phyloP scores from a whole-genome alignment of 2,329 filamentous ascomycete genomes.

The Rutstroemia sp. region DNA sequence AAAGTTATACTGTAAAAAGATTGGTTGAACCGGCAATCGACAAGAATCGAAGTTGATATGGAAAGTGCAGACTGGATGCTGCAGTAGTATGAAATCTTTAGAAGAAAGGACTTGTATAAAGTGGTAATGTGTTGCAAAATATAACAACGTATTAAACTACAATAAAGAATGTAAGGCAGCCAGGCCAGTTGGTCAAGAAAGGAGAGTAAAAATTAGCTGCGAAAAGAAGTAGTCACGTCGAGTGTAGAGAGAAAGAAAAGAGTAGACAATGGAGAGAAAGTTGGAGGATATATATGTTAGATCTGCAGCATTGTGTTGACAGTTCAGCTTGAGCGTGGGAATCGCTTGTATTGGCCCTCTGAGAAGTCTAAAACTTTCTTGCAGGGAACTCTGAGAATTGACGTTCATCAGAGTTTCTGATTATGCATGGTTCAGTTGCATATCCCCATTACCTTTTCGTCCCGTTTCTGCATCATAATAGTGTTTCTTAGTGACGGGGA shows the following conservation, averaged over 20 bases:
- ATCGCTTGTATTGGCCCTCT: background rate
- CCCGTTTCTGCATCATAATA: conserved; percentile 27
- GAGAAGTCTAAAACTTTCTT: conserved; percentile 1
- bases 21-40: conserved; percentile 27
- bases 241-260: conserved; percentile 24
- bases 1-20: conserved; percentile 18
- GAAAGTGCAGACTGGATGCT: conserved; percentile 36
- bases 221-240: conserved; percentile 27
- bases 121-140: conserved; percentile 23
- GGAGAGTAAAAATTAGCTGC: conserved; percentile 35
- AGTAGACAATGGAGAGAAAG: conserved; percentile 16
- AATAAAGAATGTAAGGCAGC: conserved; percentile 44
- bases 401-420: conserved; percentile 30
- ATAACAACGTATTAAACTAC: conserved; percentile 28
- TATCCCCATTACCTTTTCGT: conserved; percentile 24
- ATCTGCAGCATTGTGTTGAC: conserved; percentile 17
- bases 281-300: conserved; percentile 23
- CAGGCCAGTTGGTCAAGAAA: conserved; percentile 46
- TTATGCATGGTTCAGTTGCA: conserved; percentile 29
- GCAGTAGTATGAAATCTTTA: conserved; percentile 37
- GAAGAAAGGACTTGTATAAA: conserved; percentile 16
- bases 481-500: conserved; percentile 25
- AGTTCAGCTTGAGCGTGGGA: conserved; percentile 20
- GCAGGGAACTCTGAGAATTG: conserved; percentile 12
- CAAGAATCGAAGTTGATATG: conserved; percentile 25